Evolutionary conservation across 768 basidiomycete genomes (phyloP).

Genomic region (Rhodotorula graminis): DNA sequence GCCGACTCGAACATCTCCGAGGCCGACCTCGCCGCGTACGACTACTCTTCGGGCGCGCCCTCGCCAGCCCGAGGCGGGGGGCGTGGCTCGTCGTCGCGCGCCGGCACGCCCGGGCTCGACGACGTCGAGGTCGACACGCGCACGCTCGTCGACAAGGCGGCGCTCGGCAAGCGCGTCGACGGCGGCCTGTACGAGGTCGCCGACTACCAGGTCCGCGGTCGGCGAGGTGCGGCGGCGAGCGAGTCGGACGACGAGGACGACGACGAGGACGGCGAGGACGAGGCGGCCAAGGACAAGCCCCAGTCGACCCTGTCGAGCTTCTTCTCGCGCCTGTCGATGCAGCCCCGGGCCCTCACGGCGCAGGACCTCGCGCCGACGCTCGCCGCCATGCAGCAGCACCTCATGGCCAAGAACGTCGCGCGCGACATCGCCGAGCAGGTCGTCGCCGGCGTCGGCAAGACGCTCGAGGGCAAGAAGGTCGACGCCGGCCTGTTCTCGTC

Average conservation of each 20-base stretch:
- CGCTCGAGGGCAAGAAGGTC: slow-evolving; percentile 74
- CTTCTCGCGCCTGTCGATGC: slow-evolving; percentile 36
- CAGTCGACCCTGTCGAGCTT: slow-evolving; percentile 23
- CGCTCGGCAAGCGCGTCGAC: slow-evolving; percentile 72
- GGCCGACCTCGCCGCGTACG: slow-evolving; percentile 85
- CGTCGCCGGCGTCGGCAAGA: slow-evolving; percentile 87
- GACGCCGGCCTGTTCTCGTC: slow-evolving; percentile 58
- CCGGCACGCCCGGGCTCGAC: background rate
- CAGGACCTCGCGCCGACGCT: slow-evolving; percentile 80
- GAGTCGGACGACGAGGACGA: slow-evolving; percentile 53
- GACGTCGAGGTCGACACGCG: slow-evolving; percentile 14
- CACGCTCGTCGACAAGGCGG: slow-evolving; percentile 46
- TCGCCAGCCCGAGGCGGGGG: slow-evolving; percentile 31
- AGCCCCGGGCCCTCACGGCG: slow-evolving; percentile 57
- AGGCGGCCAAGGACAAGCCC: background rate
- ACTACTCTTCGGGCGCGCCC: slow-evolving; percentile 67
- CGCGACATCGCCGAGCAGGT: slow-evolving; percentile 91
- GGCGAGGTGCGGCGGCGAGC: slow-evolving; percentile 41
- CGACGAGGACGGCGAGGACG: background rate
- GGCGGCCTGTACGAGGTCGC: slow-evolving; percentile 62
- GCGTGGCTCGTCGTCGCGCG: background rate
- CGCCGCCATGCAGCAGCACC: slow-evolving; percentile 90
- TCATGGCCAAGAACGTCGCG: slow-evolving; percentile 98
- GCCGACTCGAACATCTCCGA: slow-evolving; percentile 73
- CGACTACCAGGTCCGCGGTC: slow-evolving; percentile 67